Conservation (phyloP, 2,329 filamentous ascomycete species). For the Thielaviopsis ethacetica region DNA sequence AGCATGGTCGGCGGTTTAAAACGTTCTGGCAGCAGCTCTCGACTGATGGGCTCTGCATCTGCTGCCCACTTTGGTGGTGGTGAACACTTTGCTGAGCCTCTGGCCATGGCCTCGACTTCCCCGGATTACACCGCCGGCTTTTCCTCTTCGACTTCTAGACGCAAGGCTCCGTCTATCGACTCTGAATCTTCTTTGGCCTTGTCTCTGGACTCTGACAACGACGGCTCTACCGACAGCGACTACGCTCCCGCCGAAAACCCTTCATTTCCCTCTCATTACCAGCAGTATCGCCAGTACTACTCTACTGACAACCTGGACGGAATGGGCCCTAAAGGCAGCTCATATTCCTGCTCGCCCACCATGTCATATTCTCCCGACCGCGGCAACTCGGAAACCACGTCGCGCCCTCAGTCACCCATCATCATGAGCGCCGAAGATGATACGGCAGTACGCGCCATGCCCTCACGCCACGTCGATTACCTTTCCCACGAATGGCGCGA, state of each 20-base stretch:
- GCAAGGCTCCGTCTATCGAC: conserved; percentile 15
- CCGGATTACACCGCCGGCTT: neutral
- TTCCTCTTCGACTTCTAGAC: neutral
- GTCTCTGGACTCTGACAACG: conserved; percentile 42
- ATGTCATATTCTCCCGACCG: conserved; percentile 27
- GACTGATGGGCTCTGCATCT: conserved; percentile 6
- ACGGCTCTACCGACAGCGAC: conserved; percentile 22
- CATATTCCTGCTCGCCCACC: conserved; percentile 29
- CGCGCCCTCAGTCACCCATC: conserved; percentile 38
- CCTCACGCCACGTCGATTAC: conserved; percentile 86
- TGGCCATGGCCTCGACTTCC: neutral
- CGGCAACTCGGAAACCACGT: conserved; percentile 32
- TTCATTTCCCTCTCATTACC: conserved; percentile 28
- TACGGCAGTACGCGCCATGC: conserved; percentile 54
- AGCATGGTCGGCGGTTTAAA: conserved; percentile 6
- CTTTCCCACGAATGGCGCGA: conserved; percentile 85
- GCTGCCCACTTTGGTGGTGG: conserved; percentile 3
- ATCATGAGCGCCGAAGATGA: conserved; percentile 50
- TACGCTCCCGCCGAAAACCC: conserved; percentile 30
- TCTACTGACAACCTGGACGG: conserved; percentile 32
- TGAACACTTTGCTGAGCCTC: conserved; percentile 1
- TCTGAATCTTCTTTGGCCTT: conserved; percentile 37
- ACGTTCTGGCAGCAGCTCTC: conserved; percentile 5
- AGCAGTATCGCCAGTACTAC: conserved; percentile 30
- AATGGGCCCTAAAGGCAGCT: conserved; percentile 32